phyloP scores from a whole-genome alignment of 176 grass and related monocot genomes.

The Oryza meyeriana region DNA sequence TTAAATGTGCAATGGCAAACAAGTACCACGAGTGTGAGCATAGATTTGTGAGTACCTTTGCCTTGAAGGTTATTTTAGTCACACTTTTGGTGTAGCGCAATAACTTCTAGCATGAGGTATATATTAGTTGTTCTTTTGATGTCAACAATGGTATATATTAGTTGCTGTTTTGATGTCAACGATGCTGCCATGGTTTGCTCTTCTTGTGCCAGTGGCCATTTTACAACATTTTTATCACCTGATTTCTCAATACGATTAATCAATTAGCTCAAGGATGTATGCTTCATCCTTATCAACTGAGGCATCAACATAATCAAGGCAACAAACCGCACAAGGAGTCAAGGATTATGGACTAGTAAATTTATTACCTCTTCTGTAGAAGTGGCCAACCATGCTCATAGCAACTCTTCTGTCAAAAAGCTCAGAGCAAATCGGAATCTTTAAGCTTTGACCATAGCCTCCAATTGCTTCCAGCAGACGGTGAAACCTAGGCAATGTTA shows the following conservation, averaged over 20 bases:
- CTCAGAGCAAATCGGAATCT: too few species aligned
- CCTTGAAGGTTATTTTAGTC: not conserved
- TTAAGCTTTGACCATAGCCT: too few species aligned
- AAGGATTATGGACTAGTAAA: not conserved
- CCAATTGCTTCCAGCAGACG: too few species aligned
- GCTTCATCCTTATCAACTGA: not conserved
- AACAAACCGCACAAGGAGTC: not conserved
- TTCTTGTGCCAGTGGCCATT: not conserved
- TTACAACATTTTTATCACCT: not conserved
- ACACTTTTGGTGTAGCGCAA: not conserved
- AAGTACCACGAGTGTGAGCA: not conserved
- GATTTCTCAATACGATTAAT: not conserved
- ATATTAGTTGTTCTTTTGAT: not conserved
- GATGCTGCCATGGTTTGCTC: not conserved
- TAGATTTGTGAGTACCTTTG: not conserved
- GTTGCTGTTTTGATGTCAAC: not conserved
- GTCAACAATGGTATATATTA: not conserved
- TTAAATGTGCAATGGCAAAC: not conserved
- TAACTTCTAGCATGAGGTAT: not conserved
- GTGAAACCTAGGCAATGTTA: too few species aligned
- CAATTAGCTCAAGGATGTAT: not conserved
- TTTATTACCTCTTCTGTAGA: not conserved
- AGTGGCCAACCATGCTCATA: too few species aligned
- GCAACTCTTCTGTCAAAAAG: too few species aligned
- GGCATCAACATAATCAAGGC: not conserved